These are phyloP conservation scores for Theileria parva DNA, from an alignment of 169 alveolate species.

Conservation along the genomic window DNA sequence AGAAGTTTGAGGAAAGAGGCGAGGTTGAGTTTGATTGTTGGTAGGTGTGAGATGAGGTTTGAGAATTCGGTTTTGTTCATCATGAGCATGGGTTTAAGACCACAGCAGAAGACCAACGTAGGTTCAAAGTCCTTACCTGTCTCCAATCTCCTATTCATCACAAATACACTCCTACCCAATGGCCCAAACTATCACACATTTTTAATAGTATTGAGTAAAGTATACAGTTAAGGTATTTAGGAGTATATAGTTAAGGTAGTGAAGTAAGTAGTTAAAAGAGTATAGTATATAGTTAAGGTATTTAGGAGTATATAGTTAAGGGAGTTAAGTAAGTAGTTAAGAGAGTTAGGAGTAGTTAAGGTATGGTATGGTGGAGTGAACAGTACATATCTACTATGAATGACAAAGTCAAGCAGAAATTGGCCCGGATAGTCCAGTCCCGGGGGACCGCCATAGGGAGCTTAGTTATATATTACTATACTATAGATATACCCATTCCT, in stretches of 20 bases:
- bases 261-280: background rate
- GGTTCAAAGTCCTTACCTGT: slow-evolving; percentile 60
- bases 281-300: background rate
- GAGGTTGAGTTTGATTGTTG: slow-evolving; percentile 50
- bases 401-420: too few relatives aligned
- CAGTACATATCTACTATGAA: too few relatives aligned
- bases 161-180: slow-evolving; percentile 39
- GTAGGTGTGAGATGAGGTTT: slow-evolving; percentile 35
- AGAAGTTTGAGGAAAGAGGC: slow-evolving; percentile 38
- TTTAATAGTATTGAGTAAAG: background rate
- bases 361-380: too few relatives aligned
- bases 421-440: too few relatives aligned
- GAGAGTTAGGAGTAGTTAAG: background rate
- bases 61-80: slow-evolving; percentile 41
- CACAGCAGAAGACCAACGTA: slow-evolving; percentile 65
- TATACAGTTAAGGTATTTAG: background rate
- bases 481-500: too few relatives aligned
- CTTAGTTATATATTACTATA: too few relatives aligned
- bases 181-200: slow-evolving; percentile 32
- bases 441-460: too few relatives aligned
- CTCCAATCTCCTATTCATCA: slow-evolving; percentile 42
- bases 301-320: background rate
- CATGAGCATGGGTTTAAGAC: slow-evolving; percentile 64
- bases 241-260: background rate
- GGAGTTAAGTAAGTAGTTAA: background rate